Evolutionary conservation across 2,329 filamentous ascomycete species (phyloP).

Genomic region (Fusarium buharicum): DNA sequence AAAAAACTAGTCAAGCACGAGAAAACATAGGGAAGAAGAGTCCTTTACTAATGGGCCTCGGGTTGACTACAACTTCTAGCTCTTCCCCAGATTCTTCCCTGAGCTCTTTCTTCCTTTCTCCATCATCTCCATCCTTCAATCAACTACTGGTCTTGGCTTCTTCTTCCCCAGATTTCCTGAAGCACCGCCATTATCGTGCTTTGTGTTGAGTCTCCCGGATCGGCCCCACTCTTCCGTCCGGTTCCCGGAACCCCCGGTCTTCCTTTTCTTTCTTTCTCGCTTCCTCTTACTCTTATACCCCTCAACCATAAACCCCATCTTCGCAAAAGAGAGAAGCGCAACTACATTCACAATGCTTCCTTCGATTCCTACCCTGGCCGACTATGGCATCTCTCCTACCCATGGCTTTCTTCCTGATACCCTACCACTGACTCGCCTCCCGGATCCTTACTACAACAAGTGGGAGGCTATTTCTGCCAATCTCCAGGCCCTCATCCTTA

Average conservation of each 20-base stretch:
- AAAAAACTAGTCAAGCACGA: slow-evolving; percentile 25
- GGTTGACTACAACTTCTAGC: slow-evolving; percentile 5
- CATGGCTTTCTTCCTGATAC: slow-evolving; percentile 90
- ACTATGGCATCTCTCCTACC: slow-evolving; percentile 81
- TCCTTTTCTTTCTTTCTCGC: slow-evolving; percentile 9
- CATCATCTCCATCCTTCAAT: slow-evolving; percentile 15
- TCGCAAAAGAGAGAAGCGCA: background rate
- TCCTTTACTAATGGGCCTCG: slow-evolving; percentile 30
- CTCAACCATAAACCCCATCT: background rate
- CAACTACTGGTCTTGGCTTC: slow-evolving; percentile 18
- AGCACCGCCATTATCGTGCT: background rate
- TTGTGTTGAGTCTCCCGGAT: slow-evolving; percentile 26
- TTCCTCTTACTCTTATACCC: slow-evolving; percentile 10
- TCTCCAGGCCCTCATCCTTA: slow-evolving; percentile 86
- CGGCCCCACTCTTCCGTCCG: slow-evolving; percentile 40
- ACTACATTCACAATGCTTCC: slow-evolving; percentile 58
- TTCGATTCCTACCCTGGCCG: slow-evolving; percentile 70
- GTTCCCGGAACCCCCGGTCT: slow-evolving; percentile 30
- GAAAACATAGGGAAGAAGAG: slow-evolving; percentile 30
- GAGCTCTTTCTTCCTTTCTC: slow-evolving; percentile 1
- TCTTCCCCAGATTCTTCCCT: slow-evolving; percentile 14
- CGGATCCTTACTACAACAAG: slow-evolving; percentile 91
- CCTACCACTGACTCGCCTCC: slow-evolving; percentile 80
- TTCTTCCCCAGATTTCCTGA: slow-evolving; percentile 11
- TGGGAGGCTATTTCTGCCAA: slow-evolving; percentile 92